Percentiles rank a stretch among this genome's conserved stretches.
phyloP scores from a whole-genome alignment of 352 stramenopile genomes.

The Globisporangium emineosum region DNA sequence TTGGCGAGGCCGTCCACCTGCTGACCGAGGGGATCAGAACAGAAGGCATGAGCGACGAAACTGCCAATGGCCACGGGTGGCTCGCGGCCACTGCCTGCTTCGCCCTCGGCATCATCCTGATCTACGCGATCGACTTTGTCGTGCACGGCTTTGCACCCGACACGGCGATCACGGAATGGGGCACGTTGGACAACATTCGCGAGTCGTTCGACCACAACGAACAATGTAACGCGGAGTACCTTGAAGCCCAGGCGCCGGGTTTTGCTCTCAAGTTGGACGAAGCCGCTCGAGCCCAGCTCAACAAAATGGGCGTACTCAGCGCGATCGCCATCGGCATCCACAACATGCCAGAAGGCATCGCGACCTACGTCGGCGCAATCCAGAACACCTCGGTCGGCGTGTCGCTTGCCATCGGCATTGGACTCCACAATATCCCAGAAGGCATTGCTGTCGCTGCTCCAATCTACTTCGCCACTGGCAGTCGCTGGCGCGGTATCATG shows the following conservation, averaged over 20 bases:
- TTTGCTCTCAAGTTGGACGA: slow-evolving; percentile 41
- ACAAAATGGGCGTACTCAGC: slow-evolving; percentile 89
- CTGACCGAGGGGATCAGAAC: slow-evolving; percentile 38
- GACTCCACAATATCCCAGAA: slow-evolving; percentile 97
- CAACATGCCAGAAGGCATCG: slow-evolving; percentile 96
- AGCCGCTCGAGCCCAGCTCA: slow-evolving; percentile 45
- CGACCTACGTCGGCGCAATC: slow-evolving; percentile 91
- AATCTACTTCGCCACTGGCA: slow-evolving; percentile 96
- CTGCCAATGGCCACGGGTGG: slow-evolving; percentile 47
- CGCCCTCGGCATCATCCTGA: slow-evolving; percentile 73
- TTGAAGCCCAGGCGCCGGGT: slow-evolving; percentile 30
- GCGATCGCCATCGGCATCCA: slow-evolving; percentile 92
- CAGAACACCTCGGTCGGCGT: slow-evolving; percentile 88
- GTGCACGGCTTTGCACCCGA: slow-evolving; percentile 35
- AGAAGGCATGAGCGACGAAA: slow-evolving; percentile 20
- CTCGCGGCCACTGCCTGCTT: slow-evolving; percentile 83
- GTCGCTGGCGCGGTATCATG: slow-evolving; percentile 92
- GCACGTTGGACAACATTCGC: slow-evolving; percentile 23
- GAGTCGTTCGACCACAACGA: slow-evolving; percentile 32
- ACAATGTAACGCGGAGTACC: slow-evolving; percentile 18
- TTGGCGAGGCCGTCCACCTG: slow-evolving; percentile 36
- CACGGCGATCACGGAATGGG: slow-evolving; percentile 28
- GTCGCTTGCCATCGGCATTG: slow-evolving; percentile 93
- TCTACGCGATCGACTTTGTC: slow-evolving; percentile 49
- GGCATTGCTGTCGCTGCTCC: slow-evolving; percentile 93